Evolutionary conservation across 192 early-diverging fungal genomes (phyloP), one percentile per base, ranked within the genome.

Genomic region (Coemansia sp.): DNA sequence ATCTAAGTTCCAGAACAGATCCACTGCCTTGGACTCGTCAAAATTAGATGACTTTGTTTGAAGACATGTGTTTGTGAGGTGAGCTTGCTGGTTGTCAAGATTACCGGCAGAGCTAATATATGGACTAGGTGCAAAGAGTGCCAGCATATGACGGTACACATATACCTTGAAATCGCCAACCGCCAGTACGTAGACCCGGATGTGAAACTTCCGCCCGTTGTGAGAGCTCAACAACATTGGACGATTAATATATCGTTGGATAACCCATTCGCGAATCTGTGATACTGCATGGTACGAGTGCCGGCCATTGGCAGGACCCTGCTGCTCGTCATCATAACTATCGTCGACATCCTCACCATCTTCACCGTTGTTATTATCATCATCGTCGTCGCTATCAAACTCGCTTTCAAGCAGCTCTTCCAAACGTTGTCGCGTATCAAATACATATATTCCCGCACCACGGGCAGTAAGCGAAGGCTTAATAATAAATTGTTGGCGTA

Each of bases 251-350:
- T 89, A 89, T 5, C 86, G 78, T 63, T 89, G 88, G 20, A 89
- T 83, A 17, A 89, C 88, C 87, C 87, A 89, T 46, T 89, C 88
- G 51, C 88, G 81, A 21, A 89, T 86, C 62, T 89, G 88, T 23
- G 84, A 83, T 27, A 82, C 70, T 7, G 51, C 67, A 36, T 80
- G 64, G 36, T 54, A 66, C 0, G 67, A 67, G 5, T 51, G 32
- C 30, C 30, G 33, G 31, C 52, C 61, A 39, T 11, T 53, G 6
- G 10, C 1, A 36, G 33, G 3, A 36, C 33, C 2, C 10, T 59
- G 25, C 11, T 25, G 42, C 5, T 33, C n/a, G 5, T 61, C 57
- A 9, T 55, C 33, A 17, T 6, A 24, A 58, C 46, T 52, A 6
- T 60, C 63, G 0, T 52, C 33, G 2, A 54, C 66, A 5, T 46